Base-by-base conservation (phyloP, 331 rosid species). In the Pyracantha coccinea region DNA sequence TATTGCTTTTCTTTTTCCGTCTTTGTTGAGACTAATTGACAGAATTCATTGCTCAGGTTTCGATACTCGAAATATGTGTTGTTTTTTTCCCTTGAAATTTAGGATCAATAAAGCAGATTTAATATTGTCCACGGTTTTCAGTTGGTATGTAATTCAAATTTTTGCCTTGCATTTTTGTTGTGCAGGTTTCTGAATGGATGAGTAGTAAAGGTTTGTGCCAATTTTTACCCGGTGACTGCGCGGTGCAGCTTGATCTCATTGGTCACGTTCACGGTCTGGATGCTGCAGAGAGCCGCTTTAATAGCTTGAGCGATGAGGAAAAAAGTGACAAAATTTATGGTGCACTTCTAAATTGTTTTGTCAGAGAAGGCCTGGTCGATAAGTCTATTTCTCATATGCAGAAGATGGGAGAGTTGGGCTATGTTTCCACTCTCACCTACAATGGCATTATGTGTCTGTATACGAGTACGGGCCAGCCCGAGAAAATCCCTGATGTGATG, bases 171-270 rank as follows among this genome's bases (percentile, higher is more conserved):
- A n/a, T 33, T 25, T 15, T 68, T 64, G 27, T 54, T 57, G 10
- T 10, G 35, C 44, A 89, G 96, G 89, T 88, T 80, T 89, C 97
- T 32, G 93, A 92, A 72, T 89, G 93, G 96, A 79, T 86, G 90
- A 85, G 77, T 68, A 68, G 84, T 84, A 85, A 82, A 68, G 86
- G 75, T 31, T 47, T 75, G 17, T 83, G 77, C 28, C 47, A 83
- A 68, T 65, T 80, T 77, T 80, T 85, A 63, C 44, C 87, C 14
- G 55, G 79, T 50, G 89, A 88, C 78, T 68, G 31, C 66, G 97
- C 96, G 0, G 75, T 92, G 77, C 96, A 82, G 68, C 77, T 92
- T 27, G 83, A 92, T 69, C 87, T 92, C 65, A 78, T 92, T 8
- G 88, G 93, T 45, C 87, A 64, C 81, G 92, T 89, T 66, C 86